Evolutionary conservation across 805 yeast genomes (phyloP).

Genomic region (Groenewaldozyma tartarivorans): DNA sequence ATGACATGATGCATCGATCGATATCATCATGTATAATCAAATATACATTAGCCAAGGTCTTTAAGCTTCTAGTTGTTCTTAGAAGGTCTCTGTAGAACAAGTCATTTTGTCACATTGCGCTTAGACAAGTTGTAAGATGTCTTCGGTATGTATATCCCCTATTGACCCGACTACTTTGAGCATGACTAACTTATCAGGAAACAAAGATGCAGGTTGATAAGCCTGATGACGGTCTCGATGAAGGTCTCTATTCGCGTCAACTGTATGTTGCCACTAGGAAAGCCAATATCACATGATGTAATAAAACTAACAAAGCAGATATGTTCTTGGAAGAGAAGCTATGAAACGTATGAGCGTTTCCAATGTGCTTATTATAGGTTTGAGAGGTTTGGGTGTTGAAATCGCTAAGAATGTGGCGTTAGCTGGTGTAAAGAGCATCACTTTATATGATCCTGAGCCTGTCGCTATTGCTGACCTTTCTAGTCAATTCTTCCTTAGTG

Average conservation of each 20-base stretch:
- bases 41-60: no score
- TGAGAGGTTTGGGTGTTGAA: slow-evolving; percentile 89
- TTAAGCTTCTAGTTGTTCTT: no score
- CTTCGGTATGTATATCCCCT: slow-evolving; percentile 2
- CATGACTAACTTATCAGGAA: not conserved
- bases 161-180: no score
- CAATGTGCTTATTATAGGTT: slow-evolving; percentile 82
- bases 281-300: not conserved
- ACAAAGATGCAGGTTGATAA: slow-evolving; percentile 24
- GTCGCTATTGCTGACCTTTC: slow-evolving; percentile 67
- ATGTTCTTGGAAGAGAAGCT: slow-evolving; percentile 95
- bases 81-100: no score
- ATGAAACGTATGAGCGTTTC: slow-evolving; percentile 95
- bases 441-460: slow-evolving; percentile 72
- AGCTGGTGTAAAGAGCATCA: slow-evolving; percentile 91
- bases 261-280: slow-evolving; percentile 28
- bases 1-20: no score
- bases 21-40: no score
- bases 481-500: slow-evolving; percentile 75
- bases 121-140: not conserved
- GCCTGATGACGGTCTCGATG: slow-evolving; percentile 55
- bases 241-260: slow-evolving; percentile 91
- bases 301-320: no score
- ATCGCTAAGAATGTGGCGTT: slow-evolving; percentile 93
- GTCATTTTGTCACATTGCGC: no score